Evolutionary conservation across 139 green algal genomes (phyloP), one percentile per base, ranked within the genome.

Genomic region (Chlamydomonas urium): DNA sequence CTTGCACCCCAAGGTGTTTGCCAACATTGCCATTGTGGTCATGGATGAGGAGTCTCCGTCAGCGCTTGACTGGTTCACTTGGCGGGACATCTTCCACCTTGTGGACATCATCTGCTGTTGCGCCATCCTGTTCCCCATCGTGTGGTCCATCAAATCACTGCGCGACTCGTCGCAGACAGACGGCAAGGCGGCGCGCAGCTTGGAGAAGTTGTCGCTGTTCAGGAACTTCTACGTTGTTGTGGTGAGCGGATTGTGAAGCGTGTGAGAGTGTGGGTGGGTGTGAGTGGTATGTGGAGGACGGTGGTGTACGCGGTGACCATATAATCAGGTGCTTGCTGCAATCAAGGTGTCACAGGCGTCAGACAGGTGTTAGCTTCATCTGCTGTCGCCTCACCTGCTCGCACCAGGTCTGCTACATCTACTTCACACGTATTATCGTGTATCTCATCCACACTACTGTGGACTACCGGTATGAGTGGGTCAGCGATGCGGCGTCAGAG

Each of bases 91-190:
- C 24, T 92, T 97, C 79, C 93, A 97, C 85, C 75, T 98, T 42
- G 86, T 98, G 24, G 94, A 98, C 81, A 97, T 99, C 80, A 81
- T 97, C 62, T 98, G 94, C 92, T 99, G 94, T 87, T 97, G 91
- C 82, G 93, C 93, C 37, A 89, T 99, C 59, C 89, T 99, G 38
- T 98, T 99, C 82, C 94, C 94, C 28, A 98, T 98, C 65, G 90
- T 98, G 8, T 98, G 94, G 94, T 93, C 84, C 75, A 99, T 99
- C 75, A 95, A 96, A 14, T 74, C 85, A 33, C 69, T 90, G 61
- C 75, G 85, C 26, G 85, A 90, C 33, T 1, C 92, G 87, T 65
- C 83, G 77, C 34, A 76, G 74, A 48, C 61, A 35, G 60, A 90
- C 77, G 67, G 87, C 79, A 86, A 93, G 77, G 90, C 89, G 0